phyloP scores from a whole-genome alignment of 2,329 filamentous ascomycete species.

The Ascochyta pisi region DNA sequence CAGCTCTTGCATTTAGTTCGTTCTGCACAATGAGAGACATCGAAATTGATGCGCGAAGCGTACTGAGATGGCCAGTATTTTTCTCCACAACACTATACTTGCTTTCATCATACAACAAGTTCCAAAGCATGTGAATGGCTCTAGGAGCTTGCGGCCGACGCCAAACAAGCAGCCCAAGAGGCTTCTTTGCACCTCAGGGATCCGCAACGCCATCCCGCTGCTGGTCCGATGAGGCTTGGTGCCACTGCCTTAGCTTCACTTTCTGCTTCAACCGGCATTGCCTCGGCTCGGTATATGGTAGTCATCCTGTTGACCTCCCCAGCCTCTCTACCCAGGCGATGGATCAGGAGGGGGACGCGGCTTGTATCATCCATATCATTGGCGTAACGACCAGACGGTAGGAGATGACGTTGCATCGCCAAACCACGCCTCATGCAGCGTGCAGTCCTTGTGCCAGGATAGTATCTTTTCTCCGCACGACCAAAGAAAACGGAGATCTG shows the following conservation, averaged over 20 bases:
- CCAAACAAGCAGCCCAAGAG: slow-evolving; percentile 15
- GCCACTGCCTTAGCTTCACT: slow-evolving; percentile 10
- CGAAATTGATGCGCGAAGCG: neutral
- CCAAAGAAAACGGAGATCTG: slow-evolving; percentile 6
- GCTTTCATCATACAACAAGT: neutral
- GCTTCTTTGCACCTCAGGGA: slow-evolving; percentile 18
- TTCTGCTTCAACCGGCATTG: slow-evolving; percentile 18
- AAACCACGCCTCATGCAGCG: slow-evolving; percentile 14
- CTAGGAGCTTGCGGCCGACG: slow-evolving; percentile 13
- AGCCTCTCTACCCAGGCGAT: neutral
- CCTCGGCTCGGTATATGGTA: slow-evolving; percentile 17
- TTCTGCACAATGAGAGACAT: neutral
- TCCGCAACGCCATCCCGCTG: slow-evolving; percentile 30
- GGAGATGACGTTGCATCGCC: slow-evolving; percentile 16
- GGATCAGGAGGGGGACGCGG: slow-evolving; percentile 2
- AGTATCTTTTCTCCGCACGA: neutral
- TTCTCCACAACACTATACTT: neutral
- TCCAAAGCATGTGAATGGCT: neutral
- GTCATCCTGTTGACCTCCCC: neutral
- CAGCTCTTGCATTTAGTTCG: no score
- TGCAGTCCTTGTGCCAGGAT: slow-evolving; percentile 19
- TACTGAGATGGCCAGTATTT: neutral
- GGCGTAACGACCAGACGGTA: slow-evolving; percentile 1
- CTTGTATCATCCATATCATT: slow-evolving; percentile 1
- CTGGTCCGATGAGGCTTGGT: slow-evolving; percentile 25